A percentile compares a stretch with the other conserved stretches of the same genome.
These are phyloP conservation scores for Claviceps cyperi DNA, from an alignment of 2,329 filamentous ascomycete species.

Conservation along the genomic window DNA sequence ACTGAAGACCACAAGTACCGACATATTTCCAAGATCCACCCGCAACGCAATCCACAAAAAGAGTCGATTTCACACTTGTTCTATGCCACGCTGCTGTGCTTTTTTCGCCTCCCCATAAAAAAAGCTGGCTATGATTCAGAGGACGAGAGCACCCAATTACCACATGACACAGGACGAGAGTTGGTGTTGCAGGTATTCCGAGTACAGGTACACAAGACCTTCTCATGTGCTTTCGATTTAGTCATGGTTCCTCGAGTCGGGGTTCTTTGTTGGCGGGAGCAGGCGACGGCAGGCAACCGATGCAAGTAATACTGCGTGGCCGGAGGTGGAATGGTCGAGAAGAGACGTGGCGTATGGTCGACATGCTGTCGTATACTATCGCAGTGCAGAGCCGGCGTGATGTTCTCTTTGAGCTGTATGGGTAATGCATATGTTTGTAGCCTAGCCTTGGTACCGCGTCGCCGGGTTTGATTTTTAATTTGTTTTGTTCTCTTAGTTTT, in stretches of 20 bases:
- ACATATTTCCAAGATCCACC: slow-evolving; percentile 22
- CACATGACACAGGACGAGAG: slow-evolving; percentile 6
- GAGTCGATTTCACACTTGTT: slow-evolving; percentile 16
- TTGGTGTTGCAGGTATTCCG: slow-evolving; percentile 5
- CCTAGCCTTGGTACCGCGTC: slow-evolving; percentile 10
- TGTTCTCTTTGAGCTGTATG: slow-evolving; percentile 12
- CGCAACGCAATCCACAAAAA: slow-evolving; percentile 18
- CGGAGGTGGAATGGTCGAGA: slow-evolving; percentile 4
- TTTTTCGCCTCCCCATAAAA: slow-evolving; percentile 15
- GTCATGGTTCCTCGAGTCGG: slow-evolving; percentile 2
- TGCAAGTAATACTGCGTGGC: slow-evolving; percentile 5
- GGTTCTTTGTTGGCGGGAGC: slow-evolving; percentile 3
- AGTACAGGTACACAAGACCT: slow-evolving; percentile 1
- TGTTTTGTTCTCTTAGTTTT: slow-evolving; percentile 31
- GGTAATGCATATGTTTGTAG: slow-evolving; percentile 16
- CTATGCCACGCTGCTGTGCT: slow-evolving; percentile 15
- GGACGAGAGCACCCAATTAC: slow-evolving; percentile 16
- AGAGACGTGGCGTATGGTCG: slow-evolving; percentile 8
- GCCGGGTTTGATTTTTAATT: slow-evolving; percentile 21
- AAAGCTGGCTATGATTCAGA: slow-evolving; percentile 16
- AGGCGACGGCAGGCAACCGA: slow-evolving; percentile 7
- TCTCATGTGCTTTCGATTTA: slow-evolving; percentile 2
- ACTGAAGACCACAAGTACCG: slow-evolving; percentile 28
- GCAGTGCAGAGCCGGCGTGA: slow-evolving; percentile 5
- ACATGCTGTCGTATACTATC: slow-evolving; percentile 9